Base-by-base conservation (phyloP, 352 stramenopile genomes). In the Plasmopara halstedii region DNA sequence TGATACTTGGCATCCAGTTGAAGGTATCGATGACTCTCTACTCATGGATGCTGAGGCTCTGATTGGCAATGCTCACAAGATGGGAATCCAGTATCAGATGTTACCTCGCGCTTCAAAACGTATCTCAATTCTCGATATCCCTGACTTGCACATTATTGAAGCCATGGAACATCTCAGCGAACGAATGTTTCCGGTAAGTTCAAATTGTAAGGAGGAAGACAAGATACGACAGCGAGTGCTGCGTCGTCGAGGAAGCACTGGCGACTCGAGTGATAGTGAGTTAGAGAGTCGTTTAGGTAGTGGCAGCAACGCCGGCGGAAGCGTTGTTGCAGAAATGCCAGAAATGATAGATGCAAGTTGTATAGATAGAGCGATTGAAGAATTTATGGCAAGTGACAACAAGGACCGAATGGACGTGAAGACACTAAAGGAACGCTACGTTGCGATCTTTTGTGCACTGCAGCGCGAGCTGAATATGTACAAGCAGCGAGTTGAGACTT, bases 31-130 rank as follows among this genome's bases (percentile, higher is more conserved):
- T 27, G 67, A 85, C 42, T 71, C 64, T 14, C 52, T 85, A 32
- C 53, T 88, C 0, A 47, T 77, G 49, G 77, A 88, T 41, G 77
- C 70, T 18, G 73, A 88, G 19, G 73, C 73, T 19, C 38, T 88
- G 48, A 86, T 88, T 40, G 73, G 63, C 8, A 78, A 85, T 36
- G 70, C 70, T 6, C 73, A 81, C 49, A 84, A 83, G 53, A 84
- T 85, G 70, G 72, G 71, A 0, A 63, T 83, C 5, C 69, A 80
- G 55, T 71, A 82, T 35, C 69, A 83, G 50, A 67, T 80, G 11
- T 35, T 83, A 17, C 73, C 69, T 0, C 64, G 59, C 1, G 69
- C 62, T 20, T 66, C 67, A 9, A 76, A 76, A 40, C 62, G 62
- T 1, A 84, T 88, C 49, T 85, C 76, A 1, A 69, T 88, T 20